Base-by-base conservation (phyloP, 2,329 filamentous ascomycete species). In the Colletotrichum agaves region DNA sequence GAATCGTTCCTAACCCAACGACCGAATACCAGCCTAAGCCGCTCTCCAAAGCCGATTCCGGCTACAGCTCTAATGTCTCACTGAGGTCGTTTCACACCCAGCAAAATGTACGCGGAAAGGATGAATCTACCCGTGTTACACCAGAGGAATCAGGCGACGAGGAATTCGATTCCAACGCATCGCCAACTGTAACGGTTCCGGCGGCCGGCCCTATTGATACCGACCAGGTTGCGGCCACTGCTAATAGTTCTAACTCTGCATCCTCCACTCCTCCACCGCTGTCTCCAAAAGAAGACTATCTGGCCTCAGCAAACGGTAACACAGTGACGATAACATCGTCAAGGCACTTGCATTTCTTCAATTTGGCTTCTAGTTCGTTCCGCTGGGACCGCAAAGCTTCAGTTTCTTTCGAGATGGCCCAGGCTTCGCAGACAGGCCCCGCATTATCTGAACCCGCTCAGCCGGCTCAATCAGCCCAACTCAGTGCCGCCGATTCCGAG, bases 51-150 rank as follows among this genome's bases (percentile, higher is more conserved):
- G 83, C 85, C 43, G 87, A 90, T 72, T 89, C 87, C 27, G 87
- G 87, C 15, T 90, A 90, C 72, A 86, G 86, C 72, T 90, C 87
- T 7, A 88, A 85, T 71, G 78, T 86, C 4, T 90, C 88, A 12
- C 74, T 88, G 17, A 82, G 84, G 43, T 89, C 87, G 0, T 80
- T 85, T n/a, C 78, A 75, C 60, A 77, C 79, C 21, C 73, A 75
- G 8, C 80, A 77, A 66, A 49, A 59, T 44, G 63, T 33, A 8
- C 13, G 11, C 13, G 50, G 39, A 21, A 50, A 43, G n/a, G 59
- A 33, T 27, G 55, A 57, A 12, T 19, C 15, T 15, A 19, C 39
- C 17, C 39, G 53, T 46, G 12, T 56, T 15, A 27, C 47, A 33
- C 21, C 52, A 41, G 66, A 69, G 33, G 59, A 64, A 46, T 63